phyloP scores from a whole-genome alignment of 306 rosid genomes.

The Coriaria nepalensis region DNA sequence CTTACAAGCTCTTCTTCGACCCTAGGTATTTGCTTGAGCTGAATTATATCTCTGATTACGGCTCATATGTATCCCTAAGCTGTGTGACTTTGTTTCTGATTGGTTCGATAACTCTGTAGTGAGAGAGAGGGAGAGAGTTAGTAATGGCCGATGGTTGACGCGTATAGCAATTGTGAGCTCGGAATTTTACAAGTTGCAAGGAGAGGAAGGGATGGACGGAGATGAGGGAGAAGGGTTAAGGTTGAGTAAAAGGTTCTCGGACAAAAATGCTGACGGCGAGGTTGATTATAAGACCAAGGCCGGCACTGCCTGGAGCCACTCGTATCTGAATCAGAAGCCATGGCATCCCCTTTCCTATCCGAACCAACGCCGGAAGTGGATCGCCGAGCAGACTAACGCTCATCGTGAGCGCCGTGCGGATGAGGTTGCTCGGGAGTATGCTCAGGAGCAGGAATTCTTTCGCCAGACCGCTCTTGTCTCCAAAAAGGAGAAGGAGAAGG shows the following conservation, averaged over 20 bases:
- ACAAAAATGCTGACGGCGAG: conserved; percentile 34
- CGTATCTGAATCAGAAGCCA: conserved; percentile 85
- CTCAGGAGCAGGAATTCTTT: conserved; percentile 92
- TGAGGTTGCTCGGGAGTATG: conserved; percentile 92
- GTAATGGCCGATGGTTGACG: conserved; percentile 77
- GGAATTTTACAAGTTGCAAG: not conserved
- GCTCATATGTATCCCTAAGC: too few relatives aligned
- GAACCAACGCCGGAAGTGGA: conserved; percentile 96
- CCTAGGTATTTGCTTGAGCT: too few relatives aligned
- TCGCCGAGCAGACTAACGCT: conserved; percentile 84
- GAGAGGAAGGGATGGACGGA: conserved; percentile 47
- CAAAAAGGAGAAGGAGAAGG: conserved; percentile 88
- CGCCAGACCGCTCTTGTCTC: conserved; percentile 70
- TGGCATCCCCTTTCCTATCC: conserved; percentile 99
- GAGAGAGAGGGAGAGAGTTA: not conserved
- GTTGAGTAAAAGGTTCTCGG: conserved; percentile 66
- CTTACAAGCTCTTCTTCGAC: too few relatives aligned
- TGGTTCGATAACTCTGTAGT: too few relatives aligned
- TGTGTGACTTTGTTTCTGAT: too few relatives aligned
- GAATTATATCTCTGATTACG: too few relatives aligned
- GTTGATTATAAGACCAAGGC: conserved; percentile 78
- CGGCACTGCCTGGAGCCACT: conserved; percentile 96
- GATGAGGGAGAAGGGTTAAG: conserved; percentile 70
- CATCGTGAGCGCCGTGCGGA: conserved; percentile 47
- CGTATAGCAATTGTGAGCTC: conserved; percentile 90